phyloP scores from a whole-genome alignment of 2,329 filamentous ascomycete genomes.

The Remersonia thermophila region DNA sequence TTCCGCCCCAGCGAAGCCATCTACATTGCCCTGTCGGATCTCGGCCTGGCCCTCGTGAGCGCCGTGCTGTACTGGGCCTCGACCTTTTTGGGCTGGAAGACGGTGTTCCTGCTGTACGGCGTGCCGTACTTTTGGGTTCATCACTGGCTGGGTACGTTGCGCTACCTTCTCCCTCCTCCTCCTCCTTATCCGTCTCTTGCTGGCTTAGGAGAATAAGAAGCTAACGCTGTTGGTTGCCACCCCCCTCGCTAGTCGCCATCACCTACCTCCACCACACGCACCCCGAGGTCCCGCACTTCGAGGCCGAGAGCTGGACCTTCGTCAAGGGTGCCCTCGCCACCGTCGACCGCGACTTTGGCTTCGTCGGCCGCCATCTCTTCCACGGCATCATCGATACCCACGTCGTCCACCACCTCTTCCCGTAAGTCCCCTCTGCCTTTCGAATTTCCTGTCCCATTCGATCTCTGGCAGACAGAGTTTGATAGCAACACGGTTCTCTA shows the following conservation, averaged over 20 bases:
- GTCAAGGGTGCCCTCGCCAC: constrained; percentile 50
- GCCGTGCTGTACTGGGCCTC: constrained; percentile 39
- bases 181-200: neutral
- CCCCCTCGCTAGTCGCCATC: constrained; percentile 48
- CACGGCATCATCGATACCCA: constrained; percentile 54
- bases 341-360: constrained; percentile 52
- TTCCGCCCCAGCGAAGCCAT: constrained; percentile 45
- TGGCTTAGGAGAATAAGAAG: neutral
- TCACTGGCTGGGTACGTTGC: constrained; percentile 85
- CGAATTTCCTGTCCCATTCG: neutral
- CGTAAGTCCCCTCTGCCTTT: constrained; percentile 26
- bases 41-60: constrained; percentile 43
- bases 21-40: constrained; percentile 45
- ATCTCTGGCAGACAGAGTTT: neutral
- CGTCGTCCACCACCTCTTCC: constrained; percentile 51
- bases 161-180: too few species aligned
- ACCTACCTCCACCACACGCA: constrained; percentile 67
- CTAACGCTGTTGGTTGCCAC: constrained; percentile 5
- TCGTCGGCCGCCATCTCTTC: constrained; percentile 52
- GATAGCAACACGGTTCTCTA: neutral
- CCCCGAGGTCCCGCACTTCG: constrained; percentile 44
- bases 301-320: constrained; percentile 47
- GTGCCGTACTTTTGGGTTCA: constrained; percentile 82
- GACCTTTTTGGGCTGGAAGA: constrained; percentile 42
- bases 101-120: constrained; percentile 45